A percentile compares a stretch with the other conserved stretches of the same genome.
phyloP scores from a whole-genome alignment of 2,329 filamentous ascomycete genomes.

The Trichoderma endophyticum region DNA sequence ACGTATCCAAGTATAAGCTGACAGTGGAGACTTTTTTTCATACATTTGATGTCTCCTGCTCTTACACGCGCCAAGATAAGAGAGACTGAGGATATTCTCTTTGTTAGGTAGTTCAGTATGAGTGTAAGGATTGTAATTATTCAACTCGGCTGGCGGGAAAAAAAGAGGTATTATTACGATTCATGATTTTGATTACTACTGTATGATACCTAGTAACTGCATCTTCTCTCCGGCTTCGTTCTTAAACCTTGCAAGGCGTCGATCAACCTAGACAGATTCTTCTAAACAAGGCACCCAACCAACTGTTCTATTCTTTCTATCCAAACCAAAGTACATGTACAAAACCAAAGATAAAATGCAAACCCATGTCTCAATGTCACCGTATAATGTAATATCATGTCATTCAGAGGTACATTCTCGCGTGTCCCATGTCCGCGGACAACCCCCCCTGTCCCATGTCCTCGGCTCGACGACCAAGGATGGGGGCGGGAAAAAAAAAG shows the following conservation, averaged over 20 bases:
- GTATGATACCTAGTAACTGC: background rate
- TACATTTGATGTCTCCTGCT: background rate
- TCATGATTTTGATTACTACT: background rate
- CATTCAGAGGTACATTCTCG: background rate
- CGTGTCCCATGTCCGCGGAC: background rate
- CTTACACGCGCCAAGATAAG: background rate
- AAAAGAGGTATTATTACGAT: background rate
- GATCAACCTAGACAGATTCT: background rate
- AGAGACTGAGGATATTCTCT: background rate
- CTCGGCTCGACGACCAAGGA: background rate
- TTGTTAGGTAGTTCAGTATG: background rate
- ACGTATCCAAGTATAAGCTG: background rate
- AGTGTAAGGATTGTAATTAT: too few relatives aligned
- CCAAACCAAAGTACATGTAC: background rate
- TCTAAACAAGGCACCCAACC: background rate
- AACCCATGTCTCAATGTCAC: background rate
- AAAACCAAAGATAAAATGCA: background rate
- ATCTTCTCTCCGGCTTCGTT: background rate
- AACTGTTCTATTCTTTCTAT: background rate
- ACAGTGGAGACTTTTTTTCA: background rate
- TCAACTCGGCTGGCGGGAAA: background rate
- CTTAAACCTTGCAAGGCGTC: background rate
- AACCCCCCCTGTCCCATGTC: background rate
- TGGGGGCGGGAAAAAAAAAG: background rate
- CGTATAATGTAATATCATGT: background rate